Evolutionary conservation across 306 rosid genomes (phyloP), one percentile per base, ranked within the genome.

Genomic region (Spatholobus suberectus): DNA sequence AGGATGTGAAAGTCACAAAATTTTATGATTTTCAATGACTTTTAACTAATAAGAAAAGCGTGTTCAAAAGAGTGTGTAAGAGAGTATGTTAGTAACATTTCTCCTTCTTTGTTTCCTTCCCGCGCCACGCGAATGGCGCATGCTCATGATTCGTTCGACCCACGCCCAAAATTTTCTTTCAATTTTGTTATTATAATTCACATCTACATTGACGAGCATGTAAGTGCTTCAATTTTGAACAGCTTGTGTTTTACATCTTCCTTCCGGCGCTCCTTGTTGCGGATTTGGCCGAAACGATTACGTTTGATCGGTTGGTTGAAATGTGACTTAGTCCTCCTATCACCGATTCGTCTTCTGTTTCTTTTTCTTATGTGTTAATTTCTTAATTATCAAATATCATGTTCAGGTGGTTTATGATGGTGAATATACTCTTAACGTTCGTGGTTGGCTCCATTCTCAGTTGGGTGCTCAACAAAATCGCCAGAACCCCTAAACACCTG

Each of bases 381-480:
- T 63, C 1, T 24, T 26, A 59, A 1, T 0, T 32, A 51, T 17
- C 2, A 15, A 1, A 14, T 55, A 13, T 54, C 37, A 15, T 23
- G 49, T 55, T 38, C 2, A 77, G 73, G 81, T 65, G 74, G 73
- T 77, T 77, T 13, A 46, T 77, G 74, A 0, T 66, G 5, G 82
- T 78, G 75, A 78, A 78, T 66, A 66, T 78, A 34, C 21, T 65
- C 17, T 49, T 78, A 47, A 66, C 66, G 4, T 75, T 75, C 15
- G 23, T 75, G 3, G 75, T 66, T 34, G 82, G 82, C 13, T 47
- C 75, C 23, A 7, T 65, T 34, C 49, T 78, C 0, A 75, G 74
- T 65, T 78, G 82, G 82, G 12, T 78, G 17, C 74, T 78, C 32
- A 65, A 78, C 34, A 78, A 78, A 78, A 47, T 78, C 1, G 74